A percentile compares a stretch with the other conserved stretches of the same genome.
Evolutionary conservation across 2,329 filamentous ascomycete species (phyloP).

Genomic region (Cladobotryum protrusum): DNA sequence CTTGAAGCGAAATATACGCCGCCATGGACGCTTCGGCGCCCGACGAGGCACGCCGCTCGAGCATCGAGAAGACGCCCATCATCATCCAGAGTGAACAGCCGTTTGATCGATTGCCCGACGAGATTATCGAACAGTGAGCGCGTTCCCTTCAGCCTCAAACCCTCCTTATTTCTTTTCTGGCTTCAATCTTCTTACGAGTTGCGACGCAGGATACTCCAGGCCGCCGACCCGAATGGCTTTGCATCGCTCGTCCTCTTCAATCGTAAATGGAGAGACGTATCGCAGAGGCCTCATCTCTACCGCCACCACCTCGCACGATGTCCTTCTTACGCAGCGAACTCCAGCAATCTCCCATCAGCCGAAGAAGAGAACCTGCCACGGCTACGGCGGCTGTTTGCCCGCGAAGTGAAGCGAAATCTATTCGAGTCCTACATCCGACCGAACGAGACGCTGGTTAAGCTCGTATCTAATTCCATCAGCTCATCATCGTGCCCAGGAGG

Average conservation of each 20-base stretch:
- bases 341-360: conserved; percentile 33
- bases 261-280: conserved; percentile 57
- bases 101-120: conserved; percentile 52
- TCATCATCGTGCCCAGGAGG: conserved; percentile 77
- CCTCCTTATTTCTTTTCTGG: background rate
- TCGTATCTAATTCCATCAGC: conserved; percentile 78
- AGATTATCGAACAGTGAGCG: conserved; percentile 63
- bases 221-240: conserved; percentile 56
- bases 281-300: conserved; percentile 59
- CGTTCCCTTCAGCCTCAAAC: background rate
- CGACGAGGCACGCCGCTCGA: conserved; percentile 25
- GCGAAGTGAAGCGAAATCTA: conserved; percentile 68
- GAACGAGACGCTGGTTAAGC: conserved; percentile 63
- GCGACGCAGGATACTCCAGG: conserved; percentile 49
- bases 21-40: conserved; percentile 25
- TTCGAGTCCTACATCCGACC: conserved; percentile 72
- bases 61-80: conserved; percentile 29
- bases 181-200: background rate
- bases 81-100: conserved; percentile 16
- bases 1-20: background rate
- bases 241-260: conserved; percentile 61
- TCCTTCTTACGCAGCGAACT: conserved; percentile 50
- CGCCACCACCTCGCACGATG: conserved; percentile 56
- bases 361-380: conserved; percentile 47
- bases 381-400: conserved; percentile 60